These are phyloP conservation scores for Paramarasmius palmivorus DNA, from an alignment of 1,284 basidiomycete genomes.

Conservation along the genomic window DNA sequence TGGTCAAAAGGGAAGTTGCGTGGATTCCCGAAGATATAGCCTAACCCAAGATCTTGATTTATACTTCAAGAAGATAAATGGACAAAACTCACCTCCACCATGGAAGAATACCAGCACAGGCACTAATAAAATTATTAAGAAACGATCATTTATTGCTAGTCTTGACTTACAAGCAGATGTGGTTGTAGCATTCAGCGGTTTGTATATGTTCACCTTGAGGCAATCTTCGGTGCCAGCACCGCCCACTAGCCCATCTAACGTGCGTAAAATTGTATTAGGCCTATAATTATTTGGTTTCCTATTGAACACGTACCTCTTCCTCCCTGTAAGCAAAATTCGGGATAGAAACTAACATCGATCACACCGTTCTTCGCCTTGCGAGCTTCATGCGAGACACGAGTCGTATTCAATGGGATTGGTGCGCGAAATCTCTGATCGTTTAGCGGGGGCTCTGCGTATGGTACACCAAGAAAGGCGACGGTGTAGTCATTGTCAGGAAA, in stretches of 20 bases:
- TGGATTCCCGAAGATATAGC: constrained; percentile 58
- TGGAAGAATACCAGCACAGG: constrained; percentile 65
- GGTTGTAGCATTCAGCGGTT: constrained; percentile 40
- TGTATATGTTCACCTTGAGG: constrained; percentile 53
- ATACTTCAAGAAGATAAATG: constrained; percentile 4
- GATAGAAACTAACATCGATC: constrained; percentile 50
- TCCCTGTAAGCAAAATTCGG: constrained; percentile 59
- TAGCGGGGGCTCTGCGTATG: constrained; percentile 54
- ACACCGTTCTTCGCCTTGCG: constrained; percentile 34
- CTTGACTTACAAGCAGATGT: constrained; percentile 39
- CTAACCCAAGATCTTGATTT: constrained; percentile 24
- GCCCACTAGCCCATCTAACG: constrained; percentile 47
- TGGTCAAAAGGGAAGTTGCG: constrained; percentile 52
- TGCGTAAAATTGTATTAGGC: not conserved
- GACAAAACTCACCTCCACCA: constrained; percentile 47
- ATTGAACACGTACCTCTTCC: constrained; percentile 38
- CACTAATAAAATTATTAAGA: not conserved
- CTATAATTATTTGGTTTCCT: not conserved
- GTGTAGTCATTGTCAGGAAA: constrained; percentile 43
- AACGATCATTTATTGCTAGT: not conserved
- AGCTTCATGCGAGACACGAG: constrained; percentile 28
- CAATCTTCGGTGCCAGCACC: constrained; percentile 65
- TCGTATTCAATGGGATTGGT: constrained; percentile 44
- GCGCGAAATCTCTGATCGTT: constrained; percentile 50
- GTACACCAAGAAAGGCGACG: constrained; percentile 55